A percentile compares a stretch with the other conserved stretches of the same genome.
These are phyloP conservation scores for Aspergillus sclerotiicarbonarius DNA, from an alignment of 495 filamentous ascomycete species.

Conservation along the genomic window DNA sequence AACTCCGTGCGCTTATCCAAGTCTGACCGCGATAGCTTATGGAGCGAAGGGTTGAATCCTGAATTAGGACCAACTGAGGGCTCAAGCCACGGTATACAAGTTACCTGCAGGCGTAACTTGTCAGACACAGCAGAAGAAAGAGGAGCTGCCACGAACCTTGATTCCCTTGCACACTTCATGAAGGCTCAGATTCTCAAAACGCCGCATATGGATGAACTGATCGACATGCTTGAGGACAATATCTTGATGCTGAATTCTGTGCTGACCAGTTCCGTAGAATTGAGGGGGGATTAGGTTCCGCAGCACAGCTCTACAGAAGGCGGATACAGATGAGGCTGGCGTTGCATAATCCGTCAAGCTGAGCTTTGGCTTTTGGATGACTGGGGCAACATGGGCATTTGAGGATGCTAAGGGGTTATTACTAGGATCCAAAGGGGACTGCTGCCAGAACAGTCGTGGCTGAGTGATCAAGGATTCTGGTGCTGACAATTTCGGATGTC, in stretches of 20 bases:
- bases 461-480: conserved; percentile 35
- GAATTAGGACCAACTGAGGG: conserved; percentile 39
- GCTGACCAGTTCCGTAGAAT: conserved; percentile 66
- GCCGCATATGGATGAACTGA: conserved; percentile 70
- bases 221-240: conserved; percentile 66
- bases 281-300: conserved; percentile 68
- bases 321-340: conserved; percentile 68
- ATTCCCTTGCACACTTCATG: conserved; percentile 75
- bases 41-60: conserved; percentile 7
- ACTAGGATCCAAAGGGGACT: not conserved
- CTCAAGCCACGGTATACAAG: conserved; percentile 68
- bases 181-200: conserved; percentile 77
- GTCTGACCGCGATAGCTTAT: conserved; percentile 70
- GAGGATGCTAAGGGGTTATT: not conserved
- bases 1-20: conserved; percentile 73
- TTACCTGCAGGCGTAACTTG: conserved; percentile 46
- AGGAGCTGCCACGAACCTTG: conserved; percentile 53
- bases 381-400: not conserved
- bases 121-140: not conserved
- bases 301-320: conserved; percentile 81
- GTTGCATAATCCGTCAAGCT: conserved; percentile 70
- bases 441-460: conserved; percentile 7
- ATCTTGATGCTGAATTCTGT: conserved; percentile 55
- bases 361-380: conserved; percentile 18
- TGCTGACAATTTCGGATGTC: conserved; percentile 16